These are phyloP conservation scores for Bathelium albidoporum DNA, from an alignment of 495 filamentous ascomycete species.

Conservation along the genomic window DNA sequence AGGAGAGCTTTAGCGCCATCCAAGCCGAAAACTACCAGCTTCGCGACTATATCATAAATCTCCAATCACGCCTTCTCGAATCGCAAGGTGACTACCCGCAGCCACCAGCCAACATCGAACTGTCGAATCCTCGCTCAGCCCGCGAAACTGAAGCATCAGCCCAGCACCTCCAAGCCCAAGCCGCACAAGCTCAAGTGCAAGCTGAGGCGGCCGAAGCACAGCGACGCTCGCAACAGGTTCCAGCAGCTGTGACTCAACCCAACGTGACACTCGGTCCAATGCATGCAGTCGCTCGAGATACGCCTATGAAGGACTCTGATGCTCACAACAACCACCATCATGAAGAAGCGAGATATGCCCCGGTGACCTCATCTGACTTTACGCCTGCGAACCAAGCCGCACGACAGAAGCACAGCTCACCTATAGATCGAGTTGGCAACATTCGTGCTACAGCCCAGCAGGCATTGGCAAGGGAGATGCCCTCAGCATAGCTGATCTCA, in stretches of 20 bases:
- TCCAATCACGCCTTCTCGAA: constrained; percentile 84
- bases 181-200: background rate
- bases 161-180: background rate
- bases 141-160: constrained; percentile 8
- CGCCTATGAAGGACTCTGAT: background rate
- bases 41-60: constrained; percentile 79
- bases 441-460: constrained; percentile 2
- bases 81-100: constrained; percentile 72
- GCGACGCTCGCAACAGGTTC: background rate
- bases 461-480: constrained; percentile 2
- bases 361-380: background rate
- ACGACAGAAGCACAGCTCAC: background rate
- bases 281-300: background rate
- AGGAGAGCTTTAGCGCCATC: constrained; percentile 60
- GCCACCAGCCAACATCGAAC: constrained; percentile 57
- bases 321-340: background rate
- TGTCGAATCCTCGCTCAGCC: constrained; percentile 24
- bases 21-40: constrained; percentile 82
- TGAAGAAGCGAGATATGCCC: background rate
- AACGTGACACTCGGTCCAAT: background rate
- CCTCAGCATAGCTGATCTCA: background rate
- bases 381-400: background rate
- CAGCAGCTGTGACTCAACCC: background rate
- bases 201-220: constrained; percentile 1
- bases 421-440: background rate